Conservation (phyloP, 352 stramenopile species). For the Phytophthora brassicae region DNA sequence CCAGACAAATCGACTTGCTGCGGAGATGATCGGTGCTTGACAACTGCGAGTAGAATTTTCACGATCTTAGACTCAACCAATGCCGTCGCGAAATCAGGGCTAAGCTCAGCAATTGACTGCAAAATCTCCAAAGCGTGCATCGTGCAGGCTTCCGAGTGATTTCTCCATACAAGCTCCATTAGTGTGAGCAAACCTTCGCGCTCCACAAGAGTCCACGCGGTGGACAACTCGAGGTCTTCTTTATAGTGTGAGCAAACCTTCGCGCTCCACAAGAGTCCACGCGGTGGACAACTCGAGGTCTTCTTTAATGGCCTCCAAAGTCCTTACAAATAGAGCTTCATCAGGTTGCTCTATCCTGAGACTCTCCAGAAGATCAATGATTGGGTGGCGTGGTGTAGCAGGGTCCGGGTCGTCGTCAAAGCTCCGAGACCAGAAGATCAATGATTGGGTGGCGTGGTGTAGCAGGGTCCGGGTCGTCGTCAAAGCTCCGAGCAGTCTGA, state of each 20-base stretch:
- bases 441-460: slow-evolving; percentile 20
- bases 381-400: slow-evolving; percentile 11
- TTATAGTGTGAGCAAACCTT: slow-evolving; percentile 42
- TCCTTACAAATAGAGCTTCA: slow-evolving; percentile 32
- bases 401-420: slow-evolving; percentile 30
- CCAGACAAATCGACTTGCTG: slow-evolving; percentile 53
- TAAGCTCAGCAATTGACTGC: slow-evolving; percentile 37
- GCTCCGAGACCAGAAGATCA: slow-evolving; percentile 36
- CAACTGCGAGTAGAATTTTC: slow-evolving; percentile 45
- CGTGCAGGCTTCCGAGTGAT: slow-evolving; percentile 41
- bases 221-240: slow-evolving; percentile 33
- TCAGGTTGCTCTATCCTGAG: slow-evolving; percentile 29
- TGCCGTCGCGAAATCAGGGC: slow-evolving; percentile 38
- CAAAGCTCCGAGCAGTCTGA: slow-evolving; percentile 39
- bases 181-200: slow-evolving; percentile 44
- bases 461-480: slow-evolving; percentile 22
- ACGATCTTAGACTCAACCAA: slow-evolving; percentile 50
- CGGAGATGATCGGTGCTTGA: slow-evolving; percentile 42
- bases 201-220: slow-evolving; percentile 36
- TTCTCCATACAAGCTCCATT: slow-evolving; percentile 44
- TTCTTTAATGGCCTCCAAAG: slow-evolving; percentile 38
- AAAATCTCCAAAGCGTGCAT: slow-evolving; percentile 44
- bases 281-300: slow-evolving; percentile 33
- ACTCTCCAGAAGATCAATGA: slow-evolving; percentile 34
- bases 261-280: slow-evolving; percentile 37